Base-by-base conservation (phyloP, 2,329 filamentous ascomycete genomes). In the Balansia obtecta region DNA sequence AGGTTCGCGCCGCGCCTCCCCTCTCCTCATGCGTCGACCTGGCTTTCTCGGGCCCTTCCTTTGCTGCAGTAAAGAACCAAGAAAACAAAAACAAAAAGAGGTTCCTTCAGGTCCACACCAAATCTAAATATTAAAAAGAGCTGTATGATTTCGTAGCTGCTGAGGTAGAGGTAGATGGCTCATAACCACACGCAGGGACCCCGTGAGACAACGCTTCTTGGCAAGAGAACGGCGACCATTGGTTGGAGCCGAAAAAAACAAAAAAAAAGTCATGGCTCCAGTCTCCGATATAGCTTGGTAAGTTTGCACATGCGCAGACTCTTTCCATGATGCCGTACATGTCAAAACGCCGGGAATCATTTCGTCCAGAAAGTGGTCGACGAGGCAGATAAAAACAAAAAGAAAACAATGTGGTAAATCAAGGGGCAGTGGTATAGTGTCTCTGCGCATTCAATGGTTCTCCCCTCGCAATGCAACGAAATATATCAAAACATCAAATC, bases 261-360 rank as follows among this genome's bases (percentile, higher is more conserved):
- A 45, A 43, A 22, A 4, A 30, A 20, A 32, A 10, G 39, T 22
- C 13, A 18, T 12, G n/a, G 32, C 13, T 38, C 30, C 15, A 18
- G 16, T 11, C 32, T 38, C 20, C 32, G 33, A 20, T 15, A 18
- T 15, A 22, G 33, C 40, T 38, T 39, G 15, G 42, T 38, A 39
- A 39, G 44, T 47, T 18, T 33, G 45, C 44, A 30, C 44, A 18
- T 34, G n/a, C 39, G 44, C 42, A 27, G 13, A 18, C 44, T 20
- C 10, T 12, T 38, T 39, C 46, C 45, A 22, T 42, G 33, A 50
- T 51, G 51, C 48, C 51, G 38, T 46, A 16, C 22, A 20, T 42
- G 22, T 41, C 18, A 48, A 44, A 56, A 55, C 54, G 53, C 54
- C 54, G 20, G 48, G 16, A n/a, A 50, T 50, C 48, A 34, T 48